Conservation (phyloP, 352 stramenopile species). For the Phytophthora sp. region DNA sequence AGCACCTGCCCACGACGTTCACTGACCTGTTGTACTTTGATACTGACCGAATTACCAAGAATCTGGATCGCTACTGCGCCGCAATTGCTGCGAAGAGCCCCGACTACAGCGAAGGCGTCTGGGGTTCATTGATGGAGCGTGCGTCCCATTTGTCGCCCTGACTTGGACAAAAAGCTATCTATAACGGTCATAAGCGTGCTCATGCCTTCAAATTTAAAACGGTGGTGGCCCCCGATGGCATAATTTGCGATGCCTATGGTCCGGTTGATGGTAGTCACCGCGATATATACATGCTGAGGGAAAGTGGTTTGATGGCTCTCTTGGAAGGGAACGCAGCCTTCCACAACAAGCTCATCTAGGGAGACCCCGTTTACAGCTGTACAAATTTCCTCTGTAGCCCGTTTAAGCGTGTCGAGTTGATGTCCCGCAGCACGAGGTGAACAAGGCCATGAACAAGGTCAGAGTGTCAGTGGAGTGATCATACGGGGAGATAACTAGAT, state of each 20-base stretch:
- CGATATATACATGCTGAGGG: constrained; percentile 2
- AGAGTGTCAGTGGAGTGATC: constrained; percentile 7
- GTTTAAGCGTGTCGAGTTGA: constrained; percentile 1
- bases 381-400: constrained; percentile 5
- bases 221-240: constrained; percentile 6
- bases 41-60: neutral
- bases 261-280: constrained; percentile 1
- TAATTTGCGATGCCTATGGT: constrained; percentile 2
- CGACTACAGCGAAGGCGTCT: neutral
- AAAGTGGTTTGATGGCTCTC: neutral
- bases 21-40: constrained; percentile 1
- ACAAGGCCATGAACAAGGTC: neutral
- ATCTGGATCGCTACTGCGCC: neutral
- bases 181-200: constrained; percentile 8
- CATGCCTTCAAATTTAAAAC: constrained; percentile 10
- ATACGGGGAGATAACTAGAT: neutral
- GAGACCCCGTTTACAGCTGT: neutral
- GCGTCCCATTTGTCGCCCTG: constrained; percentile 1
- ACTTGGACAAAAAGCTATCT: neutral
- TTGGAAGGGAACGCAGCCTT: neutral
- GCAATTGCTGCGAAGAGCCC: neutral
- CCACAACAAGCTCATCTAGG: neutral
- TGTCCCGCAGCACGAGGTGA: neutral
- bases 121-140: constrained; percentile 14
- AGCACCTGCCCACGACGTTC: neutral